A percentile compares a stretch with the other conserved stretches of the same genome.
Evolutionary conservation across 2,329 filamentous ascomycete species (phyloP).

Genomic region (Penicillium expansum): DNA sequence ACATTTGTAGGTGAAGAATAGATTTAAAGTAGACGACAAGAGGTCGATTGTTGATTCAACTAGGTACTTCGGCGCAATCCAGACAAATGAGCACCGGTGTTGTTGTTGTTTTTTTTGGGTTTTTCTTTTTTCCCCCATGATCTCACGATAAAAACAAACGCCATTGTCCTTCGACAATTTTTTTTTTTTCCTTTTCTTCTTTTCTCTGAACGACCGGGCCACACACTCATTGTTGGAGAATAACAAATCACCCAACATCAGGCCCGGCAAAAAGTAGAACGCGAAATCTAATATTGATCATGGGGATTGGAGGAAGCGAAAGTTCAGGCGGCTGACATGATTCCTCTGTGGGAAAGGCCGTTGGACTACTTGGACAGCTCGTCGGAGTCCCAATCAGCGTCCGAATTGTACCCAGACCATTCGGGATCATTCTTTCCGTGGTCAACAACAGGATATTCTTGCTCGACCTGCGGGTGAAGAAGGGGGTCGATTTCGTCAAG

Average conservation of each 20-base stretch:
- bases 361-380: neutral
- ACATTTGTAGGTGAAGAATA: neutral
- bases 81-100: neutral
- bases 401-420: neutral
- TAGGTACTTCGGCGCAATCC: neutral
- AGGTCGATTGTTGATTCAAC: neutral
- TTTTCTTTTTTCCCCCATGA: neutral
- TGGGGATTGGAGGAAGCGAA: too few species aligned
- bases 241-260: neutral
- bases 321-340: neutral
- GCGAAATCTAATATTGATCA: neutral
- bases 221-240: neutral
- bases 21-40: neutral
- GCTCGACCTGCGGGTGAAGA: neutral
- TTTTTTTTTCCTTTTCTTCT: neutral
- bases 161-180: neutral
- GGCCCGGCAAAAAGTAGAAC: neutral
- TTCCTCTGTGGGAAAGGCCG: neutral
- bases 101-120: neutral
- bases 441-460: neutral
- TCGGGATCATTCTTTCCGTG: neutral
- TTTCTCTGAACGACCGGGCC: neutral
- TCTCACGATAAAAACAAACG: neutral
- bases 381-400: neutral
- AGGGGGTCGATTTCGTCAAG: rapidly evolving